These are phyloP conservation scores for Epichloe gansuensis DNA, from an alignment of 2,329 filamentous ascomycete genomes.

Conservation along the genomic window DNA sequence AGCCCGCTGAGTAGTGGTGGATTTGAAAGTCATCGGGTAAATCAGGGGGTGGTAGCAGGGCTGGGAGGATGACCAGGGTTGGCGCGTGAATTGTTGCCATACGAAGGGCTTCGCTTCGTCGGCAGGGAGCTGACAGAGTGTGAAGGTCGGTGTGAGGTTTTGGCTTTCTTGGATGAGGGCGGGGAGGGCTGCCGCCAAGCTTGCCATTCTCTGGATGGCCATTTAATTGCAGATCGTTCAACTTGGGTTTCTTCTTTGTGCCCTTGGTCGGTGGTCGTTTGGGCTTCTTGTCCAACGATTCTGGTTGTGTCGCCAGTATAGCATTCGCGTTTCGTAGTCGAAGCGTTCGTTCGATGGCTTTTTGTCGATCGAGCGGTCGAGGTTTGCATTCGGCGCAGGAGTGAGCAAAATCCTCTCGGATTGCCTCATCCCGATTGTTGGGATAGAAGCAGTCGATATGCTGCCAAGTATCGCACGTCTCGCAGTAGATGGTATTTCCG, in stretches of 20 bases:
- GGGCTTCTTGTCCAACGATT: constrained; percentile 53
- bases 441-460: constrained; percentile 95
- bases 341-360: constrained; percentile 61
- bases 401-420: constrained; percentile 63
- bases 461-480: constrained; percentile 94
- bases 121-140: constrained; percentile 62
- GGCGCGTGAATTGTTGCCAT: constrained; percentile 53
- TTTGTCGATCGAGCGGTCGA: constrained; percentile 57
- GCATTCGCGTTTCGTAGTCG: constrained; percentile 36
- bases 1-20: constrained; percentile 62
- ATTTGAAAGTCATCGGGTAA: constrained; percentile 49
- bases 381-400: constrained; percentile 84
- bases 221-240: constrained; percentile 47
- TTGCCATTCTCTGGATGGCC: constrained; percentile 45
- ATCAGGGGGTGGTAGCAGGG: constrained; percentile 63
- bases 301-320: constrained; percentile 18
- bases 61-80: constrained; percentile 53
- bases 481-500: constrained; percentile 94
- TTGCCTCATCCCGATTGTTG: constrained; percentile 56
- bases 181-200: constrained; percentile 30
- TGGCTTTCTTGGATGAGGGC: constrained; percentile 64
- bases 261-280: constrained; percentile 68
- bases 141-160: constrained; percentile 68
- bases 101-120: constrained; percentile 51
- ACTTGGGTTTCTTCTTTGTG: constrained; percentile 81